Percentiles rank a stretch among this genome's conserved stretches.
Conservation (phyloP, 164 flowering plant genomes). For the Magnolia changhungtana region DNA sequence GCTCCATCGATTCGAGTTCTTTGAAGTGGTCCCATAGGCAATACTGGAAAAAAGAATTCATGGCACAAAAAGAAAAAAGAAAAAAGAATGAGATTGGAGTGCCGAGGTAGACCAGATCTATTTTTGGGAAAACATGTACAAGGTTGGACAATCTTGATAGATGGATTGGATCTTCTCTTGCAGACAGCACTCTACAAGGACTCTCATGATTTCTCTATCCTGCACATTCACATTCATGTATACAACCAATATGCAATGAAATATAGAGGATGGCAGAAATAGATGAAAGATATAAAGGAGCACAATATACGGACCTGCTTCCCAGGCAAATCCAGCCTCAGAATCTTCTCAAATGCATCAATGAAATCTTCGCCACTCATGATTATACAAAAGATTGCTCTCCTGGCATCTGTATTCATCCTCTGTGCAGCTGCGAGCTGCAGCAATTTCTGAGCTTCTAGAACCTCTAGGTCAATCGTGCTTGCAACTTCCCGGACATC, state of each 20-base stretch:
- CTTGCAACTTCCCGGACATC: slow-evolving; percentile 61
- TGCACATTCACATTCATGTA: slow-evolving; percentile 25
- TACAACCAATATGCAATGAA: not conserved
- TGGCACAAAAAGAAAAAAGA: not conserved
- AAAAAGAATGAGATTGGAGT: not conserved
- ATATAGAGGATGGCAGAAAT: not conserved
- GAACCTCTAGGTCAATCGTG: slow-evolving; percentile 66
- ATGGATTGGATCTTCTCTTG: slow-evolving; percentile 47
- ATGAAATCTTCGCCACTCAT: slow-evolving; percentile 88
- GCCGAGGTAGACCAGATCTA: too few species aligned
- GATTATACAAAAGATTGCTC: slow-evolving; percentile 79
- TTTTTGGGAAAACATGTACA: too few species aligned
- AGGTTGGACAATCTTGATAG: too few species aligned
- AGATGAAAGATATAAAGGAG: not conserved
- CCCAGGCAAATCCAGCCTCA: slow-evolving; percentile 75
- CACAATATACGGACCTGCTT: slow-evolving; percentile 59
- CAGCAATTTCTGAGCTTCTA: slow-evolving; percentile 82
- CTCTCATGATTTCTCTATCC: slow-evolving; percentile 95
- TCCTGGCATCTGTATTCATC: slow-evolving; percentile 91
- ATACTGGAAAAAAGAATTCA: slow-evolving; percentile 41
- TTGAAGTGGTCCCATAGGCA: slow-evolving; percentile 96
- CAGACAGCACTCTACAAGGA: slow-evolving; percentile 85
- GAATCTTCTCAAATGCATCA: slow-evolving; percentile 87
- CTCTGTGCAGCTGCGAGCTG: slow-evolving; percentile 85
- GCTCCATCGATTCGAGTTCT: slow-evolving; percentile 70